phyloP scores from a whole-genome alignment of 768 basidiomycete genomes.

The Dacryopinax primogenitus region DNA sequence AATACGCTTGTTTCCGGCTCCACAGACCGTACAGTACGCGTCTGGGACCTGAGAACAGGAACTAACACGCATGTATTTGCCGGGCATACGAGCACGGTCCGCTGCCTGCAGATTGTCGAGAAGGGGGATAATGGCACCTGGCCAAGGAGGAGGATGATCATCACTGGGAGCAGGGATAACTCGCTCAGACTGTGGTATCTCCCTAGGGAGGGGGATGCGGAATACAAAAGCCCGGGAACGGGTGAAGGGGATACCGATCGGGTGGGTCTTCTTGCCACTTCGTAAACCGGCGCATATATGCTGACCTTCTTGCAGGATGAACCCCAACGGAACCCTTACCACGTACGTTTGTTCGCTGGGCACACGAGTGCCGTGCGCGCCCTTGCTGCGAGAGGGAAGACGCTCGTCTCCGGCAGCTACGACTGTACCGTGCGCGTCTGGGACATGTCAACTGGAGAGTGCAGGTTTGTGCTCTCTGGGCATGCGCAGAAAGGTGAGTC shows the following conservation, averaged over 20 bases:
- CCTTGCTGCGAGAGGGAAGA: constrained; percentile 78
- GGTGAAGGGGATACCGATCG: constrained; percentile 40
- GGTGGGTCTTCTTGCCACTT: constrained; percentile 22
- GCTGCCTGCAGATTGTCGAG: constrained; percentile 89
- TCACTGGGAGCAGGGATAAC: constrained; percentile 59
- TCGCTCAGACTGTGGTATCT: constrained; percentile 55
- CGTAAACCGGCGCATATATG: neutral
- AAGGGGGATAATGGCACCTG: constrained; percentile 35
- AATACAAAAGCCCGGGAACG: constrained; percentile 53
- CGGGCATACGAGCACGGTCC: constrained; percentile 91
- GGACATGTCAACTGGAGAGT: constrained; percentile 76
- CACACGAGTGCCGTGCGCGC: constrained; percentile 88
- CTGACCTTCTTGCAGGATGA: constrained; percentile 38
- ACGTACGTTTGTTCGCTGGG: constrained; percentile 68
- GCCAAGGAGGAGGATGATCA: constrained; percentile 58
- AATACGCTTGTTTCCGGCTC: constrained; percentile 66
- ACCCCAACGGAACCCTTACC: constrained; percentile 72
- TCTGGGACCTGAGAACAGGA: constrained; percentile 74
- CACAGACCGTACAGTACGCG: constrained; percentile 84
- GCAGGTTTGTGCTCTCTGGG: constrained; percentile 67
- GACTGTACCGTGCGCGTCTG: constrained; percentile 91
- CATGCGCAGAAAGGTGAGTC: constrained; percentile 80
- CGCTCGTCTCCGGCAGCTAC: constrained; percentile 89
- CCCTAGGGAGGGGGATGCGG: constrained; percentile 57
- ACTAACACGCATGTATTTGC: constrained; percentile 86